Evolutionary conservation across 306 rosid genomes (phyloP).

Genomic region (Dryas drummondii): DNA sequence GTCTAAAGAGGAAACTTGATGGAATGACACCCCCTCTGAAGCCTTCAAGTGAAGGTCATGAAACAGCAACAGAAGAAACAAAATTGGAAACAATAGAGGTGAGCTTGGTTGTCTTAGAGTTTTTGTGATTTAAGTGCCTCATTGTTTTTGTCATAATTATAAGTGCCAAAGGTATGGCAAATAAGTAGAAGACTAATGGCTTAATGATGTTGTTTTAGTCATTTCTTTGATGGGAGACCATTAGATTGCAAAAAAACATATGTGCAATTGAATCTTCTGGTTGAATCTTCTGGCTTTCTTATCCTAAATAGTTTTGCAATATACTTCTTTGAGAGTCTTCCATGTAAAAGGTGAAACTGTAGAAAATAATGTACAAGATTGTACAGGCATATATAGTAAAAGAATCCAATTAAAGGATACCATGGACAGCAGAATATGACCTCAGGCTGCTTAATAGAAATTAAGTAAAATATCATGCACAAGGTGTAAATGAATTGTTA

Average conservation of each 20-base stretch:
- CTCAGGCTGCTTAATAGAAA: neutral
- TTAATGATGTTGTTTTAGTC: neutral
- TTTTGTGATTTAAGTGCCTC: neutral
- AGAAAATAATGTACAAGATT: neutral
- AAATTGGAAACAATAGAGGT: slow-evolving; percentile 70
- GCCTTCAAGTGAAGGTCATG: slow-evolving; percentile 45
- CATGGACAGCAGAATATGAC: neutral
- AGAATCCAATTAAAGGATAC: neutral
- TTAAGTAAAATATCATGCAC: neutral
- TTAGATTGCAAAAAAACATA: neutral
- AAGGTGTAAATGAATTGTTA: neutral
- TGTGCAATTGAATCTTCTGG: neutral
- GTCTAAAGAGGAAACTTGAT: slow-evolving; percentile 66
- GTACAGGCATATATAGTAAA: neutral
- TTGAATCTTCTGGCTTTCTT: neutral
- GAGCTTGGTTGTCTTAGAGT: slow-evolving; percentile 16
- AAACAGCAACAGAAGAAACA: slow-evolving; percentile 56
- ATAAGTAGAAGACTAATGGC: neutral
- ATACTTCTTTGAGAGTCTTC: neutral
- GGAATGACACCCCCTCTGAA: slow-evolving; percentile 49
- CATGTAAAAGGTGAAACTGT: neutral
- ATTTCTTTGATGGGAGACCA: neutral
- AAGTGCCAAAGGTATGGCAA: too few species aligned
- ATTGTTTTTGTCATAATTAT: neutral
- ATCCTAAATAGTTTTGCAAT: neutral